phyloP scores from a whole-genome alignment of 2,329 filamentous ascomycete genomes.

The Cladosporium sp. region DNA sequence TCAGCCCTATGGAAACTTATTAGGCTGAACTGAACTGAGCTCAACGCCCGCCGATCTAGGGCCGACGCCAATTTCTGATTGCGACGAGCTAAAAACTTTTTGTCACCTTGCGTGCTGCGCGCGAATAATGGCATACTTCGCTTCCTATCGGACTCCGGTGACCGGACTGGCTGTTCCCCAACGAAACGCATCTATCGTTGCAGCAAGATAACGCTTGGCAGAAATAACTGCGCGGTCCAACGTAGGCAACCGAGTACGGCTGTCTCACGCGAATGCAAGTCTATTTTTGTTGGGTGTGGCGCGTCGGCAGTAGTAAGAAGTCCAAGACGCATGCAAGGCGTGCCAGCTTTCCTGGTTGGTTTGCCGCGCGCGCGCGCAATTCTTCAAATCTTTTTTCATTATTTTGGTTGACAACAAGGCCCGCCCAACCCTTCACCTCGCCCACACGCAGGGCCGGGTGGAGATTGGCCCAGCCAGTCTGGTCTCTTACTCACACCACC shows the following conservation, averaged over 20 bases:
- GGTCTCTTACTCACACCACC: conserved; percentile 15
- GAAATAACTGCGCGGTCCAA: not conserved
- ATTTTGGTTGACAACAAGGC: conserved; percentile 15
- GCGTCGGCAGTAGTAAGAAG: not conserved
- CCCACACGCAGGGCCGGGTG: conserved; percentile 1
- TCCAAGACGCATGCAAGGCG: not conserved
- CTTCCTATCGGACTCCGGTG: conserved; percentile 3
- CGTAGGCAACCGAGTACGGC: not conserved
- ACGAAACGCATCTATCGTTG: not conserved
- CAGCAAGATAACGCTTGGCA: not conserved
- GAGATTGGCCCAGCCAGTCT: conserved; percentile 14
- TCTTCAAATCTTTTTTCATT: not conserved
- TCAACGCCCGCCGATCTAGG: conserved; percentile 6
- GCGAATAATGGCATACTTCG: not conserved
- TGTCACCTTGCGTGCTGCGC: not conserved
- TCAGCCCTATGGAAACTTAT: conserved; percentile 8
- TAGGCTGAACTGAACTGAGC: not conserved
- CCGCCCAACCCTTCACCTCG: conserved; percentile 2
- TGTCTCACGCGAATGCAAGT: not conserved
- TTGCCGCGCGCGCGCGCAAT: not conserved
- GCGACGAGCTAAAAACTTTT: conserved; percentile 2
- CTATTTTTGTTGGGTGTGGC: conserved; percentile 2
- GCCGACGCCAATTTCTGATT: conserved; percentile 6
- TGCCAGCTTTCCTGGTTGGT: not conserved
- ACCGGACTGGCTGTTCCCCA: not conserved